Conservation (phyloP, 176 grass and related monocot species). For the Puccinellia tenuiflora region DNA sequence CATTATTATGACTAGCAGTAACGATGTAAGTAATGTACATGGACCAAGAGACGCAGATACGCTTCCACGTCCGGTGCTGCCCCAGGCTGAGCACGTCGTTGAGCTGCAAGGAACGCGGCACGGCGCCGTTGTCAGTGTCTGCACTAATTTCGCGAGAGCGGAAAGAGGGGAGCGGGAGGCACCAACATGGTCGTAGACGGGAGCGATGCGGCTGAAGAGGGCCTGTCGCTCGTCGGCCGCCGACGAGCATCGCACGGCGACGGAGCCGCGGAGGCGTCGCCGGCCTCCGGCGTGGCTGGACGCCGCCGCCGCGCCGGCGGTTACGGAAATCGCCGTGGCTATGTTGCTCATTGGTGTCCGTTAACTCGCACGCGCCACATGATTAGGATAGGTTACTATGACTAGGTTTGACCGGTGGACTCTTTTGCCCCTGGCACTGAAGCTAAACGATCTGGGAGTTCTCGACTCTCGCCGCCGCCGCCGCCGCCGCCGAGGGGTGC, state of each 20-base stretch:
- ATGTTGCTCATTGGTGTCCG: constrained; percentile 9
- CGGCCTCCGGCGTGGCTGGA: not conserved
- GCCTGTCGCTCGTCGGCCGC: constrained; percentile 51
- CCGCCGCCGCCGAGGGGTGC: not conserved
- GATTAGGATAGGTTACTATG: constrained; percentile 14
- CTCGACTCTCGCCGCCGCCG: not conserved
- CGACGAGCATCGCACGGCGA: constrained; percentile 12
- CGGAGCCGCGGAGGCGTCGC: not conserved
- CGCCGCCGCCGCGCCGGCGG: not conserved
- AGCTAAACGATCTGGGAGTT: not conserved
- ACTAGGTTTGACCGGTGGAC: constrained; percentile 8
- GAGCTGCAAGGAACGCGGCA: constrained; percentile 41
- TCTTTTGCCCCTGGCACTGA: constrained; percentile 24
- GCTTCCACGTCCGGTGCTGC: constrained; percentile 84
- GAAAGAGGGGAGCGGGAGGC: not conserved
- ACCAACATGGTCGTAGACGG: constrained; percentile 76
- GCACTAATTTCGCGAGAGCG: not conserved
- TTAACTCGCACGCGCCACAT: constrained; percentile 7
- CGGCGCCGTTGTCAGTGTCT: not conserved
- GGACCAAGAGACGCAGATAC: constrained; percentile 88
- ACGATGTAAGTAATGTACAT: constrained; percentile 43
- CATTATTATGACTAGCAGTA: not conserved
- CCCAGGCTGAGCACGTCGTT: constrained; percentile 85
- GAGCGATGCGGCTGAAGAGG: constrained; percentile 78
- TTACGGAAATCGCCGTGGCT: constrained; percentile 1